Conservation (phyloP, 495 filamentous ascomycete genomes). For the Cercophora scortea region DNA sequence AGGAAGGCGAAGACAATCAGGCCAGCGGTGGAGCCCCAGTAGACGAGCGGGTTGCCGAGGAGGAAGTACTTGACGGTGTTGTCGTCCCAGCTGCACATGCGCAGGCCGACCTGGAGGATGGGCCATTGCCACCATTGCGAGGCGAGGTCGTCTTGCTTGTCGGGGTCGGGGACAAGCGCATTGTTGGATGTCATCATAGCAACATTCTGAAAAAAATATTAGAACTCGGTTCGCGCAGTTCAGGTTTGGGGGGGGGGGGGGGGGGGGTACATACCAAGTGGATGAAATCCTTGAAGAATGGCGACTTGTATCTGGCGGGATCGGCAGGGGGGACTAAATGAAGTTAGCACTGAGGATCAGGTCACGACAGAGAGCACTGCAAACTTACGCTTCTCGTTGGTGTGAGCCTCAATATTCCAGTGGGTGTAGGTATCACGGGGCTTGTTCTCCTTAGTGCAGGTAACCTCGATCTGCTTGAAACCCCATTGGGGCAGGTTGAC, state of each 20-base stretch:
- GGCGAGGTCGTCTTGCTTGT: constrained; percentile 97
- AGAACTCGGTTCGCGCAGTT: not conserved
- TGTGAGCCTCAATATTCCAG: constrained; percentile 97
- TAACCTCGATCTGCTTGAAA: constrained; percentile 99
- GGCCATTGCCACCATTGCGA: constrained; percentile 99
- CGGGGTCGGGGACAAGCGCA: constrained; percentile 91
- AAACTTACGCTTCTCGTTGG: constrained; percentile 83
- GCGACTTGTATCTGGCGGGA: constrained; percentile 89
- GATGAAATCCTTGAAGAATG: constrained; percentile 93
- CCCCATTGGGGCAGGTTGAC: constrained; percentile 98
- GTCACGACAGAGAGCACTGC: not conserved
- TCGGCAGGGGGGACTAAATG: constrained; percentile 78
- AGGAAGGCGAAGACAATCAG: constrained; percentile 65
- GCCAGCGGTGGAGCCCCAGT: constrained; percentile 84
- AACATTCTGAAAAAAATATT: constrained; percentile 53
- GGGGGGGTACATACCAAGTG: constrained; percentile 52
- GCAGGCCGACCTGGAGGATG: constrained; percentile 84
- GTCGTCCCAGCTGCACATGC: constrained; percentile 99
- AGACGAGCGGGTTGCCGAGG: constrained; percentile 90
- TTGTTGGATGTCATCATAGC: constrained; percentile 99
- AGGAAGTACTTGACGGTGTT: constrained; percentile 95
- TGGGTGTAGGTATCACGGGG: constrained; percentile 90
- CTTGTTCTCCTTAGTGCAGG: constrained; percentile 89
- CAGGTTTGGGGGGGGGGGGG: not conserved
- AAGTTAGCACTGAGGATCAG: constrained; percentile 12